Base-by-base conservation (phyloP, 2,329 filamentous ascomycete genomes). In the Talaromyces sp. region DNA sequence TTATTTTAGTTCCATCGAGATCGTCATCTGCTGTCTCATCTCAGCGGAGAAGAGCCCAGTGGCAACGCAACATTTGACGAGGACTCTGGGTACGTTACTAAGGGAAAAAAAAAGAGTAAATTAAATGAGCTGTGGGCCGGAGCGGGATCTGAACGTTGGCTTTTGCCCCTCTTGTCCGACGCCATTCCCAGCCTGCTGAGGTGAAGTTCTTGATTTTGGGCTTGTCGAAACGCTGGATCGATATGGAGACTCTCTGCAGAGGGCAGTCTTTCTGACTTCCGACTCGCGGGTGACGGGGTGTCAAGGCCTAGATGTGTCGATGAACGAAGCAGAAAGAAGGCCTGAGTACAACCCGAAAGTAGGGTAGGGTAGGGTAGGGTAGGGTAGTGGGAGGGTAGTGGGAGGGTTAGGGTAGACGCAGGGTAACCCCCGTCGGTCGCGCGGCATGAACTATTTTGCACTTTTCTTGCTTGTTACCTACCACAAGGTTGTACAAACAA, bases 121-220 rank as follows among this genome's bases (percentile, higher is more conserved):
- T 17, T 50, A 27, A 54, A 54, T 54, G 50, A 54, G 50, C 49
- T 33, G 49, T 52, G 50, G 50, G 50, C 50, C 49, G 13, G 9
- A 5, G 50, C 50, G 50, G 50, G 50, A 54, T 54, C 50, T 54
- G 50, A 54, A 54, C 50, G 50, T 35, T 37, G 31, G 45, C 45
- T 13, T 27, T 19, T 25, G 47, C 50, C 50, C 50, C 50, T 54
- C 50, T 37, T 11, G 50, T 33, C 50, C 33, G 47, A 50, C 19
- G 19, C 19, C 19, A 17, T 43, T 43, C 15, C 41, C n/a, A n/a
- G 43, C 22, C 22, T 45, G 43, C 19, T 43, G 17, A 3, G 17
- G n/a, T 10, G 41, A 3, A 47, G 43, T 50, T 50, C 47, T 50
- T 50, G 47, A 17, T 50, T 49, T 27, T 27, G 13, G 13, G 22